phyloP scores from a whole-genome alignment of 495 filamentous ascomycete genomes.

The Xylaria telfairii region DNA sequence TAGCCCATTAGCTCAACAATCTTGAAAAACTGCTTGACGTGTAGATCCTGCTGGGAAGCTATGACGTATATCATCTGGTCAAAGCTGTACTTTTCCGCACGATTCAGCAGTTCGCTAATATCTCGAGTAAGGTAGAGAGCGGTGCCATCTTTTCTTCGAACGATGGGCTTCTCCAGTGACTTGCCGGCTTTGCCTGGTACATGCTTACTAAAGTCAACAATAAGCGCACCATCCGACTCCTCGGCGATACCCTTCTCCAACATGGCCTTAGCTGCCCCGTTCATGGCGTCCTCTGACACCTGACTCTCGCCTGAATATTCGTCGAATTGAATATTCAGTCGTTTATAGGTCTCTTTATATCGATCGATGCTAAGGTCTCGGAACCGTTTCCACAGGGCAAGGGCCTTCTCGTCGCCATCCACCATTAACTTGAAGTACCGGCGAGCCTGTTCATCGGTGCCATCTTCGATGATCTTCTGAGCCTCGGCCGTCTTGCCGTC shows the following conservation, averaged over 20 bases:
- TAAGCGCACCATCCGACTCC: constrained; percentile 84
- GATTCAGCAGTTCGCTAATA: constrained; percentile 65
- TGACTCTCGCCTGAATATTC: constrained; percentile 96
- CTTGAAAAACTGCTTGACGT: constrained; percentile 69
- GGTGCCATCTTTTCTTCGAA: constrained; percentile 67
- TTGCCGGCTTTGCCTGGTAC: constrained; percentile 63
- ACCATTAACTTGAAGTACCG: constrained; percentile 94
- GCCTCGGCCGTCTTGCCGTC: constrained; percentile 51
- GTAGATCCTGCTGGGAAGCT: constrained; percentile 64
- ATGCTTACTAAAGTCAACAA: constrained; percentile 86
- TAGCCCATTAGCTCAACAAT: constrained; percentile 66
- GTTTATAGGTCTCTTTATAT: constrained; percentile 77
- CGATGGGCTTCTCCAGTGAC: constrained; percentile 61
- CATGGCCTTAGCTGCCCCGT: constrained; percentile 66
- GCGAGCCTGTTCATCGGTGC: constrained; percentile 67
- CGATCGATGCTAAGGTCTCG: constrained; percentile 86
- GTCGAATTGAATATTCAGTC: constrained; percentile 91
- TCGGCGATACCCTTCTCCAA: constrained; percentile 75
- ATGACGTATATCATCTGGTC: constrained; percentile 76
- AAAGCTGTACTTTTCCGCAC: constrained; percentile 67
- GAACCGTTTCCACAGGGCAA: constrained; percentile 86
- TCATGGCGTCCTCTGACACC: constrained; percentile 83
- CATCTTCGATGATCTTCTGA: constrained; percentile 54
- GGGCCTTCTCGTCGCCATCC: constrained; percentile 74
- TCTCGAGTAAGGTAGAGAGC: constrained; percentile 71